A percentile compares a stretch with the other conserved stretches of the same genome.
Evolutionary conservation across 192 early-diverging fungal species (phyloP).

Genomic region (Oehlia diaphana): DNA sequence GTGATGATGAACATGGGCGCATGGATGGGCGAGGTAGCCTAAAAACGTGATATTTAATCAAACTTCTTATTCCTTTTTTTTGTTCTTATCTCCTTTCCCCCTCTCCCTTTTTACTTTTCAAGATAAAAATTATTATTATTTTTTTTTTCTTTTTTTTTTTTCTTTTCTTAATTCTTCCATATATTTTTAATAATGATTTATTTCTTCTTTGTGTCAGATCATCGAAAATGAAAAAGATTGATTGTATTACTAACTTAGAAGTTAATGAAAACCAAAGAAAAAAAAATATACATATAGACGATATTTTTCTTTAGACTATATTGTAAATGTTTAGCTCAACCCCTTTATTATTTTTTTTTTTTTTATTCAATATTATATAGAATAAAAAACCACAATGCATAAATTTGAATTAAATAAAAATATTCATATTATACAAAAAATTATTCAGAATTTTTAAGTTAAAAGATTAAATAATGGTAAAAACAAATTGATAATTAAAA

Average conservation of each 20-base stretch:
- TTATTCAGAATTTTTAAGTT: too few relatives aligned
- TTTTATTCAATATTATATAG: not conserved
- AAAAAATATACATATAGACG: too few relatives aligned
- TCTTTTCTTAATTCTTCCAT: not conserved
- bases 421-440: too few relatives aligned
- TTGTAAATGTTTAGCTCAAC: not conserved
- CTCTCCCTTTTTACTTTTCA: not conserved
- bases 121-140: not conserved
- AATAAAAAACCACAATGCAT: not conserved
- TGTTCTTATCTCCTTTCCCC: too few relatives aligned
- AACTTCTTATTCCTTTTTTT: not conserved
- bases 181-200: not conserved
- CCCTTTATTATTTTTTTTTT: too few relatives aligned
- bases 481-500: too few relatives aligned
- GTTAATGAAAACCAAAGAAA: too few relatives aligned
- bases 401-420: too few relatives aligned
- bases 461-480: too few relatives aligned
- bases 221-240: not conserved
- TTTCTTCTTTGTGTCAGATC: not conserved
- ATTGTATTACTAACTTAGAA: not conserved
- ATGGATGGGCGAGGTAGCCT: constrained; percentile 25
- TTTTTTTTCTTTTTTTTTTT: not conserved
- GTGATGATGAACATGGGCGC: constrained; percentile 22
- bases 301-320: not conserved
- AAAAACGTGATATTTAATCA: not conserved